Evolutionary conservation across 306 rosid species (phyloP).

Genomic region (Begonia masoniana): DNA sequence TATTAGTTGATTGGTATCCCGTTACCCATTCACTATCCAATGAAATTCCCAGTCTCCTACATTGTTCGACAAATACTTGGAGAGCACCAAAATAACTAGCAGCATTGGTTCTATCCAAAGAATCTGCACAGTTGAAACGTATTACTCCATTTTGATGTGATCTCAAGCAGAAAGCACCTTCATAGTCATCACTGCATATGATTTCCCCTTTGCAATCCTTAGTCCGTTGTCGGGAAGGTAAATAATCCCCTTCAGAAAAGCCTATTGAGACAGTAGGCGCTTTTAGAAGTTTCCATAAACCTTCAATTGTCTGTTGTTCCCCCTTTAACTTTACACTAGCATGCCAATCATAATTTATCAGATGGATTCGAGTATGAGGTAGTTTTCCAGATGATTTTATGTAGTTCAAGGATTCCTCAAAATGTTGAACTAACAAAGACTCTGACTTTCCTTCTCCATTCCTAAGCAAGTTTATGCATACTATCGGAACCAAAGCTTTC

Average conservation of each 20-base stretch:
- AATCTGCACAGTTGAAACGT: conserved; percentile 97
- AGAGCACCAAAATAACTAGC: conserved; percentile 96
- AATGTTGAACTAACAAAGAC: conserved; percentile 79
- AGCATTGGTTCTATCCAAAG: conserved; percentile 98
- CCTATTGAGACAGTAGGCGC: conserved; percentile 65
- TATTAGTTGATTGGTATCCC: conserved; percentile 51
- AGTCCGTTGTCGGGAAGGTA: conserved; percentile 66
- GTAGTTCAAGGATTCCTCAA: conserved; percentile 69
- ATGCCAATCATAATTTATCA: conserved; percentile 95
- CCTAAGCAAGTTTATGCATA: conserved; percentile 84
- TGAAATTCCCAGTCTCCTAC: conserved; percentile 90
- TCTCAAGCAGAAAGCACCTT: conserved; percentile 90
- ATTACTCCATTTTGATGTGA: conserved; percentile 85
- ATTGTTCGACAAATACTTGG: conserved; percentile 93
- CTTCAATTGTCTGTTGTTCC: conserved; percentile 91
- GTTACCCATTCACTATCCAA: conserved; percentile 69
- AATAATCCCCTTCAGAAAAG: conserved; percentile 88
- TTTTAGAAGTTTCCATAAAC: conserved; percentile 79
- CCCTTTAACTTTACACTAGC: conserved; percentile 74
- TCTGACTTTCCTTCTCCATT: conserved; percentile 94
- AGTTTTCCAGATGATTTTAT: conserved; percentile 67
- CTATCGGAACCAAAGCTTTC: conserved; percentile 73
- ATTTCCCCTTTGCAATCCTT: conserved; percentile 86
- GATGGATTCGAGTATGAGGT: conserved; percentile 54
- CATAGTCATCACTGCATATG: conserved; percentile 50